Evolutionary conservation across 148 eudicot species (phyloP).

Genomic region (Pouteria glomerata): DNA sequence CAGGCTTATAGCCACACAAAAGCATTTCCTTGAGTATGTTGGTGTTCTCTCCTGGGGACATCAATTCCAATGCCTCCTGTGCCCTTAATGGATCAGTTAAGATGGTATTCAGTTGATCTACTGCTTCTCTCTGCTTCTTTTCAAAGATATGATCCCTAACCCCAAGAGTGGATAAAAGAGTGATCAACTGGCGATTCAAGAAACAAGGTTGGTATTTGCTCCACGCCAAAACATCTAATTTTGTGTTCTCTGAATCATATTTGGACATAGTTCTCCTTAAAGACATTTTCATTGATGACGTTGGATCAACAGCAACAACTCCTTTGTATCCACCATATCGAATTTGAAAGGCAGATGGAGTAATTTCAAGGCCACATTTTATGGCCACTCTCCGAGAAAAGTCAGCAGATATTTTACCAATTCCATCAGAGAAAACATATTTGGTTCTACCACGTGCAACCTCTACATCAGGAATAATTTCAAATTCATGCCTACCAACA

Average conservation of each 20-base stretch:
- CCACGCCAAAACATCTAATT: conserved; percentile 64
- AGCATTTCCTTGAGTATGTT: conserved; percentile 24
- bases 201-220: conserved; percentile 82
- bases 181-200: conserved; percentile 73
- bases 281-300: conserved; percentile 50
- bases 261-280: conserved; percentile 75
- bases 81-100: conserved; percentile 62
- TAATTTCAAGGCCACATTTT: conserved; percentile 45
- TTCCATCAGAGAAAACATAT: conserved; percentile 82
- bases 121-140: conserved; percentile 68
- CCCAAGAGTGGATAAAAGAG: conserved; percentile 80
- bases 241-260: conserved; percentile 49
- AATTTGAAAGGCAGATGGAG: conserved; percentile 81
- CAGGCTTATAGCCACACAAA: conserved; percentile 20
- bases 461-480: conserved; percentile 50
- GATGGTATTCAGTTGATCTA: conserved; percentile 54
- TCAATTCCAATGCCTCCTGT: conserved; percentile 62
- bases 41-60: conserved; percentile 30
- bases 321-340: conserved; percentile 90
- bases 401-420: conserved; percentile 75
- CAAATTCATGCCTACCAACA: conserved; percentile 48
- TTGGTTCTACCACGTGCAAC: conserved; percentile 13
- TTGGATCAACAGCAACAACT: conserved; percentile 80
- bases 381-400: conserved; percentile 63
- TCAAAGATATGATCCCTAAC: conserved; percentile 55